These are phyloP conservation scores for Closterium sp. DNA, from an alignment of 139 green algal genomes.

Conservation along the genomic window DNA sequence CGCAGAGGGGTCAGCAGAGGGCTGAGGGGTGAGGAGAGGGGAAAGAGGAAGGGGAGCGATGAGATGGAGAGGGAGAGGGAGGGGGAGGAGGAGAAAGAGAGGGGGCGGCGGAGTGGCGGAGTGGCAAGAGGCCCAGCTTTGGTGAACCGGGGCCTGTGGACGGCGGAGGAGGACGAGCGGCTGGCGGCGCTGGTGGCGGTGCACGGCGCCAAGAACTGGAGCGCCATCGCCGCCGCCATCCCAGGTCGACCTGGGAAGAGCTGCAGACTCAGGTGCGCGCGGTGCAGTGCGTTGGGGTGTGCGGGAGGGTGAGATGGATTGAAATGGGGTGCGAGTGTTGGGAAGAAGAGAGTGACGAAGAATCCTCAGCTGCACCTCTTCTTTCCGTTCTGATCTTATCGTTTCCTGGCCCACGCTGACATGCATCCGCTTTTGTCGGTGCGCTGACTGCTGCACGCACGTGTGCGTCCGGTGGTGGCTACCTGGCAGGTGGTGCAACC, in stretches of 20 bases:
- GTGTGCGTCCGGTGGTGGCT: too few species aligned
- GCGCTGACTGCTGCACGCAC: too few species aligned
- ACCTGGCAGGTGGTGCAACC: constrained; percentile 32
- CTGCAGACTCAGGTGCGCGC: constrained; percentile 23
- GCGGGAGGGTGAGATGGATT: not conserved
- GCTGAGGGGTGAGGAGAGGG: not conserved
- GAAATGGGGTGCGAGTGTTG: too few species aligned
- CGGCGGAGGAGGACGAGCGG: constrained; percentile 21
- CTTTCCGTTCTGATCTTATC: too few species aligned
- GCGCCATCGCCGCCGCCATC: constrained; percentile 3
- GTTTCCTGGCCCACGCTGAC: too few species aligned
- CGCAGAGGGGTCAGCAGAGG: too few species aligned
- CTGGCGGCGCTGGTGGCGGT: constrained; percentile 23
- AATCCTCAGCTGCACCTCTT: not conserved
- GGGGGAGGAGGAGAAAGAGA: not conserved
- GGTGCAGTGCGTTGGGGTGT: not conserved
- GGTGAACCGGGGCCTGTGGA: constrained; percentile 12
- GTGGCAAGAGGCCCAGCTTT: not conserved
- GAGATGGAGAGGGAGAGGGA: not conserved
- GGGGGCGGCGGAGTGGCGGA: not conserved
- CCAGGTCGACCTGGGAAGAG: constrained; percentile 20
- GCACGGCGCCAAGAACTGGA: constrained; percentile 29
- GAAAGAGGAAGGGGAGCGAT: not conserved
- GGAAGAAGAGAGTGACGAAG: not conserved
- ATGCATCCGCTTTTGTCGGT: too few species aligned